Evolutionary conservation across 805 yeast species (phyloP).

Genomic region (Dipodascus geniculatus): DNA sequence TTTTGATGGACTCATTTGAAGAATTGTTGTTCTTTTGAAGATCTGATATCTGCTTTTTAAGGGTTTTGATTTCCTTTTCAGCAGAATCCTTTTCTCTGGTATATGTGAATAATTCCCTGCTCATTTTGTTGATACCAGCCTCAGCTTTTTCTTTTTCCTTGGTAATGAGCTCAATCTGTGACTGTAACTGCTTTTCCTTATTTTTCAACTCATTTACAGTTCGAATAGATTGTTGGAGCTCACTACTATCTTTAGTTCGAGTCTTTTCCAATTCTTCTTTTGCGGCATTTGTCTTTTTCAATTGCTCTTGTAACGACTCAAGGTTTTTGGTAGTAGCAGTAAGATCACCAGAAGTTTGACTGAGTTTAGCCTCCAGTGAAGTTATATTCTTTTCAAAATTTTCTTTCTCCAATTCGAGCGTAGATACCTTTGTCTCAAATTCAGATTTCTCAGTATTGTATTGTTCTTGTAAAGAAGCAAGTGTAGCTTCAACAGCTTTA

Average conservation of each 20-base stretch:
- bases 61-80: conserved; percentile 31
- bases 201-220: conserved; percentile 24
- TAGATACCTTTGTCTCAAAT: conserved; percentile 14
- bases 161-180: conserved; percentile 26
- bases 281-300: conserved; percentile 7
- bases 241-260: conserved; percentile 3
- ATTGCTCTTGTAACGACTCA: conserved; percentile 6
- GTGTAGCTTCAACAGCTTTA: conserved; percentile 11
- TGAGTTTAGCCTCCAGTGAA: conserved; percentile 9
- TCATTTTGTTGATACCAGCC: conserved; percentile 84
- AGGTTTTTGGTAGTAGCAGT: conserved; percentile 9
- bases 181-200: conserved; percentile 23
- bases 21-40: conserved; percentile 5
- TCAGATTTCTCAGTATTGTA: conserved; percentile 17
- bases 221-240: conserved; percentile 25
- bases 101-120: conserved; percentile 61
- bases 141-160: conserved; percentile 55
- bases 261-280: conserved; percentile 9
- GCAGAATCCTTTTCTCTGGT: conserved; percentile 45
- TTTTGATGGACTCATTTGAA: conserved; percentile 7
- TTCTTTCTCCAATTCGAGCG: conserved; percentile 27
- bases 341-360: conserved; percentile 3
- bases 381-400: conserved; percentile 28
- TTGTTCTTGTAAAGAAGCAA: conserved; percentile 12
- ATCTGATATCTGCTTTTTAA: conserved; percentile 32